phyloP scores from a whole-genome alignment of 345 rosid genomes.

The Psidium friedrichsthalianum region DNA sequence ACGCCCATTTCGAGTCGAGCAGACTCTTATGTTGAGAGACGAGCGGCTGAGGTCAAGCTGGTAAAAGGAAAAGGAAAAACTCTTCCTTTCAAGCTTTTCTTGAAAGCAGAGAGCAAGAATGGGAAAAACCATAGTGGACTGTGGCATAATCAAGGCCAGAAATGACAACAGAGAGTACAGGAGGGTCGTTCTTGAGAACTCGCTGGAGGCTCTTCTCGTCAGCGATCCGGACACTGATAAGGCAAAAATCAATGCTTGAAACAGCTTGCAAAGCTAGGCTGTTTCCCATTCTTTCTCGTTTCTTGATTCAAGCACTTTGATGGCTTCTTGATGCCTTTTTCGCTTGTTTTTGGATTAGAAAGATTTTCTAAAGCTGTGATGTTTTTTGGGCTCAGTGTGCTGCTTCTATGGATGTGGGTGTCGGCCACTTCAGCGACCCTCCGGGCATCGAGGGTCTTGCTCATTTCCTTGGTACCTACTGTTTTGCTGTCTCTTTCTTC shows the following conservation, averaged over 20 bases:
- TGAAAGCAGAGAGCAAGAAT: background rate
- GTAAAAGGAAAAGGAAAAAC: background rate
- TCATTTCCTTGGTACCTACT: constrained; percentile 66
- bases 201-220: constrained; percentile 67
- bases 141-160: constrained; percentile 49
- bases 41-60: background rate
- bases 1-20: background rate
- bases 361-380: background rate
- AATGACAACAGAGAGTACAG: constrained; percentile 61
- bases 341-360: background rate
- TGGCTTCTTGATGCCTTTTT: background rate
- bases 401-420: constrained; percentile 78
- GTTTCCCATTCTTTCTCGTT: background rate
- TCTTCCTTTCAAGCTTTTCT: background rate
- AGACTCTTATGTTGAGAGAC: background rate
- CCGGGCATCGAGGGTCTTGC: constrained; percentile 86
- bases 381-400: constrained; percentile 49
- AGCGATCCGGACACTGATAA: constrained; percentile 90
- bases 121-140: background rate
- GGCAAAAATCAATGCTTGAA: constrained; percentile 11
- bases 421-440: constrained; percentile 78
- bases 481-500: background rate
- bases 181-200: constrained; percentile 55
- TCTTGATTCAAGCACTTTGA: background rate
- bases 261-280: background rate